Evolutionary conservation across 2,329 filamentous ascomycete genomes (phyloP).

Genomic region (Clonostachys byssicola): DNA sequence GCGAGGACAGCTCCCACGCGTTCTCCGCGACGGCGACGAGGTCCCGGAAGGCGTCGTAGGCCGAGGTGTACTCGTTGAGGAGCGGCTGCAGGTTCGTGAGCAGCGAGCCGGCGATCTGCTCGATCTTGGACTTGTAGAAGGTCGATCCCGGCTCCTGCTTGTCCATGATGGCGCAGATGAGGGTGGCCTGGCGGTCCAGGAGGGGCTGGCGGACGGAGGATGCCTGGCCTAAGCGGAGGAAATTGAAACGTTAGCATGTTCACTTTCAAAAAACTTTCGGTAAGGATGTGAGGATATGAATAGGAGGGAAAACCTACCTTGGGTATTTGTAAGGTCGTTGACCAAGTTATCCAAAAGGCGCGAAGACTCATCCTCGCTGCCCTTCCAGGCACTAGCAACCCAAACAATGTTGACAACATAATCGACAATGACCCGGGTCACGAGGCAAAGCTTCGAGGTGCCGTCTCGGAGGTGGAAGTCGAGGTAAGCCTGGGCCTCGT

Average conservation of each 20-base stretch:
- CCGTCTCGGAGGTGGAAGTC: conserved; percentile 31
- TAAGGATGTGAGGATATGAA: background rate
- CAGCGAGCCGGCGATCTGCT: conserved; percentile 35
- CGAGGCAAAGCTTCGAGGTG: conserved; percentile 34
- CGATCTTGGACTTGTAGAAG: conserved; percentile 25
- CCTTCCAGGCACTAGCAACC: conserved; percentile 31
- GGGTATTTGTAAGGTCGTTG: conserved; percentile 8
- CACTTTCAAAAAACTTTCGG: background rate
- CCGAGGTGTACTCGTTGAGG: conserved; percentile 16
- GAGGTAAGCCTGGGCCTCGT: conserved; percentile 33
- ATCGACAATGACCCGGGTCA: conserved; percentile 35
- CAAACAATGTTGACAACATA: conserved; percentile 35
- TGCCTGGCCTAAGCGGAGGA: conserved; percentile 18
- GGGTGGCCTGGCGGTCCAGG: conserved; percentile 26
- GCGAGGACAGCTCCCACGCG: conserved; percentile 39
- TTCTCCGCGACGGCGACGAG: conserved; percentile 32
- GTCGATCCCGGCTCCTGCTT: conserved; percentile 17
- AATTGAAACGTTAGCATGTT: too few relatives aligned
- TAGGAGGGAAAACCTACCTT: conserved; percentile 15
- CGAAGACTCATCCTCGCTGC: conserved; percentile 16
- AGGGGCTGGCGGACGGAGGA: conserved; percentile 29
- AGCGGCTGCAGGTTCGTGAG: conserved; percentile 30
- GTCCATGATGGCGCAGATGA: conserved; percentile 30
- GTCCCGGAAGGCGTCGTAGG: conserved; percentile 32
- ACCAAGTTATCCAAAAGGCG: background rate